Conservation (phyloP, 164 flowering plant species). For the Tetrastigma voinierianum region DNA sequence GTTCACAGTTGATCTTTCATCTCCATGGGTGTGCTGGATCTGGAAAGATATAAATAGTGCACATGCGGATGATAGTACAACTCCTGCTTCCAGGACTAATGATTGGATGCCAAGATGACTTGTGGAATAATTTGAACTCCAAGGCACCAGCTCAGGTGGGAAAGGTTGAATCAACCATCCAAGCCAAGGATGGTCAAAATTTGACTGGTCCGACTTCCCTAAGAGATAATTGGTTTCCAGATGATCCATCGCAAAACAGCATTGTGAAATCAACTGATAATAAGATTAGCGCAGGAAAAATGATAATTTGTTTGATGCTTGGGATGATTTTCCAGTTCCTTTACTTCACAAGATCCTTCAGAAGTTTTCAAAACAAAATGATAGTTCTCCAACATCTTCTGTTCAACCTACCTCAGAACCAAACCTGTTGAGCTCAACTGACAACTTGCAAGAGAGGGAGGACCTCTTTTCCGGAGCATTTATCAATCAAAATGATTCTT, state of each 20-base stretch:
- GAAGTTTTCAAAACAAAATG: constrained; percentile 19
- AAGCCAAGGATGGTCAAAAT: constrained; percentile 13
- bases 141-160: constrained; percentile 11
- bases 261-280: constrained; percentile 12
- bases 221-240: constrained; percentile 27
- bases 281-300: constrained; percentile 14
- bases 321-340: constrained; percentile 53
- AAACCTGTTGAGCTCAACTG: constrained; percentile 21
- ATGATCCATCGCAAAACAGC: constrained; percentile 24
- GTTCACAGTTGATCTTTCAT: constrained; percentile 22
- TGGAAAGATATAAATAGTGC: constrained; percentile 16
- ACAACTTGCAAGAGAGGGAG: constrained; percentile 21
- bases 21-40: constrained; percentile 28
- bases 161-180: constrained; percentile 1
- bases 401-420: constrained; percentile 23
- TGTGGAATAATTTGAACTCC: constrained; percentile 16
- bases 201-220: constrained; percentile 18
- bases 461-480: constrained; percentile 30
- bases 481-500: constrained; percentile 23
- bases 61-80: constrained; percentile 13
- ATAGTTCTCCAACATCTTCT: constrained; percentile 8
- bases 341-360: constrained; percentile 19
- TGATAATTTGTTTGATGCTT: constrained; percentile 39
- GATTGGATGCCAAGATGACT: constrained; percentile 34
- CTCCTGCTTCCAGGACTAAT: constrained; percentile 19